A percentile compares a stretch with the other conserved stretches of the same genome.
Evolutionary conservation across 2,329 filamentous ascomycete genomes (phyloP).

Genomic region (Aspergillus melleus): DNA sequence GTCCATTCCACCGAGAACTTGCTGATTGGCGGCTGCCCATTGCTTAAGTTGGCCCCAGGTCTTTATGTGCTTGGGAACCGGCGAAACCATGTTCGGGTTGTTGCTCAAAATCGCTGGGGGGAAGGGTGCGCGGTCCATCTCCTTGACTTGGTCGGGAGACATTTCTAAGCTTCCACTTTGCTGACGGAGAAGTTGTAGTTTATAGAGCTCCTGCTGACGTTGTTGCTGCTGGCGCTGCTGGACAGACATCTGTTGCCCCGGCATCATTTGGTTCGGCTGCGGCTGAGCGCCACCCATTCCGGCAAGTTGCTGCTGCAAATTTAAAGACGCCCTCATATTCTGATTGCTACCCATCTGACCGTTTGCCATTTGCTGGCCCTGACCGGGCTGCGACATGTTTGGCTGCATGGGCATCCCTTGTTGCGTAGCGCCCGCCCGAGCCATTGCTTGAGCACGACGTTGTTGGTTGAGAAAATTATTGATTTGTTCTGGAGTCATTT

Average conservation of each 20-base stretch:
- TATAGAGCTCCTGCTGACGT: constrained; percentile 32
- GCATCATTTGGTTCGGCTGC: constrained; percentile 31
- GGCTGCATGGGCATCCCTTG: constrained; percentile 32
- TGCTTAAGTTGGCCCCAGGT: constrained; percentile 60
- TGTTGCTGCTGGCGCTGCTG: constrained; percentile 33
- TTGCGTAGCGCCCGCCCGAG: constrained; percentile 31
- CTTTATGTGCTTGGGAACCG: constrained; percentile 52
- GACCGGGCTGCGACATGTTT: constrained; percentile 32
- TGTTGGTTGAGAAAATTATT: constrained; percentile 36
- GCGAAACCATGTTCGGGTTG: constrained; percentile 30
- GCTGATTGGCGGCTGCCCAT: constrained; percentile 51
- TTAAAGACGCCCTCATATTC: constrained; percentile 36
- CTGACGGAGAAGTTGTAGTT: constrained; percentile 35
- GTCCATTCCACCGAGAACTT: constrained; percentile 42
- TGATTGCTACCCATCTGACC: constrained; percentile 35
- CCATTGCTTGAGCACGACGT: constrained; percentile 31
- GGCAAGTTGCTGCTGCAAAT: constrained; percentile 34
- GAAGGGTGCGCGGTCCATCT: constrained; percentile 45
- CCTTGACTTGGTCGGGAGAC: constrained; percentile 41
- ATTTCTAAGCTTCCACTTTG: constrained; percentile 36
- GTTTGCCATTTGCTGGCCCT: constrained; percentile 32
- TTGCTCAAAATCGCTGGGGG: constrained; percentile 37
- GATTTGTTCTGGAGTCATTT: constrained; percentile 38
- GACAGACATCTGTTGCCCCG: constrained; percentile 31
- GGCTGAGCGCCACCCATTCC: constrained; percentile 30